Evolutionary conservation across 1,139 yeast species (phyloP).

Genomic region (Eremothecium sinecaudum): DNA sequence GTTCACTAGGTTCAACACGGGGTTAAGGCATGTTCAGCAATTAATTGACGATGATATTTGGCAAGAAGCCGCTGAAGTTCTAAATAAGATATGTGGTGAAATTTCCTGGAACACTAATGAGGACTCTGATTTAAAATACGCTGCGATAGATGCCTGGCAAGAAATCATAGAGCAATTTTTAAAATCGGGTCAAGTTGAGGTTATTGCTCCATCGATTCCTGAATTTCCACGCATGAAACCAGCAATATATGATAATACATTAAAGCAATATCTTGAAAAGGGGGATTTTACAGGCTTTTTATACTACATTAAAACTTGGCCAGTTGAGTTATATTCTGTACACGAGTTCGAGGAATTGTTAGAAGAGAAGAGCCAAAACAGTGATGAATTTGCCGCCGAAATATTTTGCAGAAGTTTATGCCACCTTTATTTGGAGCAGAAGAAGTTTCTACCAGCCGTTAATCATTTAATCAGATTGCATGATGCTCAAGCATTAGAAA

Average conservation of each 20-base stretch:
- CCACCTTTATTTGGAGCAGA: slow-evolving; percentile 45
- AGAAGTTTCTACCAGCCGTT: slow-evolving; percentile 56
- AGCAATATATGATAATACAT: slow-evolving; percentile 42
- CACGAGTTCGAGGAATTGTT: slow-evolving; percentile 39
- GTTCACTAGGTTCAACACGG: slow-evolving; percentile 47
- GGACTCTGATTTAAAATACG: slow-evolving; percentile 31
- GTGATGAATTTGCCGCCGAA: slow-evolving; percentile 26
- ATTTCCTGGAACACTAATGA: slow-evolving; percentile 22
- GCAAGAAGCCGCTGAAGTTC: slow-evolving; percentile 45
- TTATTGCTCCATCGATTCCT: slow-evolving; percentile 50
- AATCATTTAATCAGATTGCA: slow-evolving; percentile 48
- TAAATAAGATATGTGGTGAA: slow-evolving; percentile 28
- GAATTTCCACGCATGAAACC: slow-evolving; percentile 32
- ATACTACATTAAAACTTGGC: slow-evolving; percentile 49
- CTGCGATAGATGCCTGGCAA: slow-evolving; percentile 51
- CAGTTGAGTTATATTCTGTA: slow-evolving; percentile 44
- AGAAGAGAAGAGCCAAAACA: slow-evolving; percentile 32
- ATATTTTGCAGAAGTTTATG: slow-evolving; percentile 42
- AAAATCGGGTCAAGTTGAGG: slow-evolving; percentile 39
- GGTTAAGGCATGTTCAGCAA: slow-evolving; percentile 52
- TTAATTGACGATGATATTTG: slow-evolving; percentile 45
- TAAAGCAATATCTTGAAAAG: slow-evolving; percentile 41
- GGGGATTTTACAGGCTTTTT: slow-evolving; percentile 34
- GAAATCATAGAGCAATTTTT: slow-evolving; percentile 51
- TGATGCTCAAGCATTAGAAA: slow-evolving; percentile 47